Evolutionary conservation across 306 rosid genomes (phyloP).

Genomic region (Hylodesmum podocarpum): DNA sequence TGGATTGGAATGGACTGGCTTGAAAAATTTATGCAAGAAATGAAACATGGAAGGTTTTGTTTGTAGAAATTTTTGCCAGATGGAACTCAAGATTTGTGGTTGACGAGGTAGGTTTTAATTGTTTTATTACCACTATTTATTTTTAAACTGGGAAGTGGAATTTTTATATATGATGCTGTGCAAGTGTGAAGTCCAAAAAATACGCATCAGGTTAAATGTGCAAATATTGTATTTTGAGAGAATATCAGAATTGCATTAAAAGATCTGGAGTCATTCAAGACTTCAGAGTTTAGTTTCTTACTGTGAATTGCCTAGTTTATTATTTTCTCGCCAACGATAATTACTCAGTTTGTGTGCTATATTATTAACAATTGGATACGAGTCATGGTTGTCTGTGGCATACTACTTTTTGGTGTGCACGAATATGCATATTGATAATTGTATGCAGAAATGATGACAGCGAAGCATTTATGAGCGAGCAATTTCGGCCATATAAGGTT

Average conservation of each 20-base stretch:
- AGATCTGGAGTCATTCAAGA: background rate
- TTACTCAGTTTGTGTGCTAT: background rate
- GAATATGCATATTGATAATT: too few species aligned
- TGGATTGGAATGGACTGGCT: background rate
- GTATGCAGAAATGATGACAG: too few species aligned
- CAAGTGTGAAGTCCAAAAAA: slow-evolving; percentile 3
- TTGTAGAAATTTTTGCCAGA: background rate
- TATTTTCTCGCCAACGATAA: background rate
- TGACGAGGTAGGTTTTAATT: background rate
- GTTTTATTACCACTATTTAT: background rate
- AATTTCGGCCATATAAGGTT: background rate
- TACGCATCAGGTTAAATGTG: background rate
- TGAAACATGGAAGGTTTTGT: background rate
- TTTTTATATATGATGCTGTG: slow-evolving; percentile 1
- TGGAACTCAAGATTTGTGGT: background rate
- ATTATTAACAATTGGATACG: background rate
- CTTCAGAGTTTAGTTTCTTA: background rate
- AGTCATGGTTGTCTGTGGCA: background rate
- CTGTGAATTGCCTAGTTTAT: background rate
- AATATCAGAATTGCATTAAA: background rate
- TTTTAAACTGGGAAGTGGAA: background rate
- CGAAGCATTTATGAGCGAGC: too few species aligned
- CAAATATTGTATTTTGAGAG: background rate
- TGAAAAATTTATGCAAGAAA: background rate
- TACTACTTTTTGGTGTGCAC: background rate